These are phyloP conservation scores for Citeromyces hawaiiensis DNA, from an alignment of 1,139 yeast genomes.

Conservation along the genomic window DNA sequence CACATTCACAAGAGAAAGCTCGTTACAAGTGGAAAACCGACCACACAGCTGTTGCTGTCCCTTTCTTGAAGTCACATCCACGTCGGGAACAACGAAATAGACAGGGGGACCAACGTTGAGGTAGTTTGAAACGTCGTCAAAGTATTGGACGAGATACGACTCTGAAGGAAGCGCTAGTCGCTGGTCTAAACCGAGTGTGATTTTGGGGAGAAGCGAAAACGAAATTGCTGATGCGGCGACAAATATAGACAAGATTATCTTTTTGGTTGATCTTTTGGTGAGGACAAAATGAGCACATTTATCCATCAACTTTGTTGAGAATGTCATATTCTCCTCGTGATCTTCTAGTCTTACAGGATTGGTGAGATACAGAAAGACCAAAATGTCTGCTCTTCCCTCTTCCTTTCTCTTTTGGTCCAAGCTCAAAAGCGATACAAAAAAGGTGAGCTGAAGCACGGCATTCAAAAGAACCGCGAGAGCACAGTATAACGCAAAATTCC, in stretches of 20 bases:
- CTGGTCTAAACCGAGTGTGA: conserved; percentile 78
- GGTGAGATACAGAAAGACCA: conserved; percentile 31
- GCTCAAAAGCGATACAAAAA: conserved; percentile 60
- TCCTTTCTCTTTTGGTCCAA: conserved; percentile 56
- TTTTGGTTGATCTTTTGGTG: conserved; percentile 25
- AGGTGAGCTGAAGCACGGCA: conserved; percentile 67
- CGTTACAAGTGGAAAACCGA: conserved; percentile 70
- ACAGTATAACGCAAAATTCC: conserved; percentile 82
- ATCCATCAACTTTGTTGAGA: conserved; percentile 24
- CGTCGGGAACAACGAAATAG: conserved; percentile 60
- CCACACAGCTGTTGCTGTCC: conserved; percentile 77
- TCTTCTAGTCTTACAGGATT: background rate
- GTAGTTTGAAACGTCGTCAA: conserved; percentile 58
- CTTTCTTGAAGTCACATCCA: conserved; percentile 44
- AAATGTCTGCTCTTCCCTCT: conserved; percentile 41
- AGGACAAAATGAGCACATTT: conserved; percentile 49
- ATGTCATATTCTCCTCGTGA: conserved; percentile 12
- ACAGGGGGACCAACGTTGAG: conserved; percentile 88
- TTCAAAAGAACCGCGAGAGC: conserved; percentile 78
- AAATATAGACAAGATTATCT: conserved; percentile 39
- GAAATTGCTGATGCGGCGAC: conserved; percentile 54
- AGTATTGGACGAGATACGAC: conserved; percentile 72
- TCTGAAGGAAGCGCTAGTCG: conserved; percentile 74
- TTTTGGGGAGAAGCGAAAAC: conserved; percentile 50
- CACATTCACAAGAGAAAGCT: conserved; percentile 68